A percentile compares a stretch with the other conserved stretches of the same genome.
Evolutionary conservation across 2,329 filamentous ascomycete genomes (phyloP).

Genomic region (Epichloe sylvatica): DNA sequence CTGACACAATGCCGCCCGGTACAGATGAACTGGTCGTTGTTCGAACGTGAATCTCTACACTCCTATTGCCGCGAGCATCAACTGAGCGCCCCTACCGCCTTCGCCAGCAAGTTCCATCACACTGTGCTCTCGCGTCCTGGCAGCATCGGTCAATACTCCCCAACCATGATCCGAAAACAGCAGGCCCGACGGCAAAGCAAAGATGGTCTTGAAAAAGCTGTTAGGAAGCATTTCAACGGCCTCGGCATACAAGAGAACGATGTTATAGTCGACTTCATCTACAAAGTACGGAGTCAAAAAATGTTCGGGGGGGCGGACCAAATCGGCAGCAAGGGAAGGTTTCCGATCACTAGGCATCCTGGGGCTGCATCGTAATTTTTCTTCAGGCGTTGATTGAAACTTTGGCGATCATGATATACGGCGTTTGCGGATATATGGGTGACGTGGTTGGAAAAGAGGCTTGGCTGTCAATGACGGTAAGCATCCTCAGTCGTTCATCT

Average conservation of each 20-base stretch:
- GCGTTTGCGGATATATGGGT: not conserved
- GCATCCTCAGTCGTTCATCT: not conserved
- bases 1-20: constrained; percentile 6
- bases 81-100: constrained; percentile 56
- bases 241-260: constrained; percentile 69
- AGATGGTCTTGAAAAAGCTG: constrained; percentile 55
- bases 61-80: constrained; percentile 62
- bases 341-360: constrained; percentile 39
- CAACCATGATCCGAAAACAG: constrained; percentile 58
- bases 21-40: constrained; percentile 52
- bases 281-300: constrained; percentile 41
- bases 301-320: constrained; percentile 12
- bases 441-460: no score
- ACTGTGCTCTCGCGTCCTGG: constrained; percentile 46
- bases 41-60: constrained; percentile 55
- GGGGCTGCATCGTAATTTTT: not conserved
- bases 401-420: not conserved
- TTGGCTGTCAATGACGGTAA: not conserved
- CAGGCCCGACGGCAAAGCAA: constrained; percentile 54
- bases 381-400: not conserved
- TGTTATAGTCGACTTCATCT: constrained; percentile 65
- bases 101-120: constrained; percentile 48
- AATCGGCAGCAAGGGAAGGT: constrained; percentile 9
- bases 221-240: constrained; percentile 73
- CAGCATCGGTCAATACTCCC: constrained; percentile 57